phyloP scores from a whole-genome alignment of 306 rosid genomes.

The Dalbergia oliveri region DNA sequence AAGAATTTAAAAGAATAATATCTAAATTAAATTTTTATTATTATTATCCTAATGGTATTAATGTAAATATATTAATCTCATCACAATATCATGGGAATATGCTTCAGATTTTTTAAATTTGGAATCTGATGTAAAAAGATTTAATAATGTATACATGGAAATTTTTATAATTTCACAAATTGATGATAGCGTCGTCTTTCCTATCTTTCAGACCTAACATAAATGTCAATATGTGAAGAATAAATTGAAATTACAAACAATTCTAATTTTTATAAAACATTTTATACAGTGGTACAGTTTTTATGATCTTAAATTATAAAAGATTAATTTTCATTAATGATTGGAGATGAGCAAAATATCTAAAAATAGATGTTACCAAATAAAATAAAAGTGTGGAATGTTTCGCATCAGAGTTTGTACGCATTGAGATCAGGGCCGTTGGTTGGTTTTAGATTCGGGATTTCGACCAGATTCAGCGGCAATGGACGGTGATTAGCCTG shows the following conservation, averaged over 20 bases:
- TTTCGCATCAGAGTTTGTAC: slow-evolving; percentile 39
- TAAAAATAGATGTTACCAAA: background rate
- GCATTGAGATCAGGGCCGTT: slow-evolving; percentile 48
- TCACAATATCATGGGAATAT: background rate
- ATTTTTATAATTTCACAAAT: no score
- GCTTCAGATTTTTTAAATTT: background rate
- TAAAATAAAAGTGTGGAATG: slow-evolving; percentile 38
- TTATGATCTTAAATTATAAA: background rate
- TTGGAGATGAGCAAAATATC: background rate
- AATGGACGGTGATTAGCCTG: slow-evolving; percentile 37
- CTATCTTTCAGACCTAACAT: no score
- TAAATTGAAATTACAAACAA: no score
- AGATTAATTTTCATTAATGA: background rate
- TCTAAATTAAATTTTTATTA: no score
- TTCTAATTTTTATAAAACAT: no score
- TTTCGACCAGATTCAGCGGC: background rate
- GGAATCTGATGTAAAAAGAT: background rate
- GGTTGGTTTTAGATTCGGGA: background rate
- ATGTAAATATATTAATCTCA: background rate
- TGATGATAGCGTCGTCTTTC: background rate
- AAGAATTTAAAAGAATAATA: no score
- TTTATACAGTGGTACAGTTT: no score
- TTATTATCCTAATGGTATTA: no score
- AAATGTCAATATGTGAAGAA: no score
- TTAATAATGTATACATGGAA: background rate